phyloP scores from a whole-genome alignment of 345 rosid genomes.

The Adansonia digitata region DNA sequence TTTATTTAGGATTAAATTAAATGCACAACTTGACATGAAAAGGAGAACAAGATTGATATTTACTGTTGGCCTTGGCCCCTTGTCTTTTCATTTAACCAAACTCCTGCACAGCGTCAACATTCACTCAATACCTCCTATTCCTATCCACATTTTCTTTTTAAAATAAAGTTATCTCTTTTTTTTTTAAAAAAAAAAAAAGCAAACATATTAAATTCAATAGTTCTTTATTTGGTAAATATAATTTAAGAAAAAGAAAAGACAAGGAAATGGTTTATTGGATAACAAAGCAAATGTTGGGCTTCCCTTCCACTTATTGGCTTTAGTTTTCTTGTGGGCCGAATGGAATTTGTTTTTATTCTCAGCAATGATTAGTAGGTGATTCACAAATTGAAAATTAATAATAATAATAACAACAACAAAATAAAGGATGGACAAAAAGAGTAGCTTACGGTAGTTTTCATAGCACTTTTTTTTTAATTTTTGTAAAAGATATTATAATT shows the following conservation, averaged over 20 bases:
- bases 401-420: background rate
- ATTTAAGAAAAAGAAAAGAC: background rate
- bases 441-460: slow-evolving; percentile 31
- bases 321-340: slow-evolving; percentile 16
- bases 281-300: slow-evolving; percentile 20
- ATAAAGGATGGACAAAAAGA: background rate
- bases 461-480: background rate
- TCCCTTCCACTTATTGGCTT: slow-evolving; percentile 23
- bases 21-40: background rate
- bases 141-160: background rate
- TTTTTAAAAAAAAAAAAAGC: too few species aligned
- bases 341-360: slow-evolving; percentile 35
- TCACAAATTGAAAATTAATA: background rate
- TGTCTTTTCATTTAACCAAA: background rate
- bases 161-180: too few species aligned
- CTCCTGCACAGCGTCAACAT: too few species aligned
- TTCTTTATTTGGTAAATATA: background rate
- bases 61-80: background rate
- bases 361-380: slow-evolving; percentile 37
- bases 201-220: background rate
- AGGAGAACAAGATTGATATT: background rate
- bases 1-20: background rate
- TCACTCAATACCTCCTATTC: background rate
- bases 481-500: too few species aligned
- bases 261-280: slow-evolving; percentile 15